Evolutionary conservation across 257 asterid species (phyloP).

Genomic region (Echium plantagineum): DNA sequence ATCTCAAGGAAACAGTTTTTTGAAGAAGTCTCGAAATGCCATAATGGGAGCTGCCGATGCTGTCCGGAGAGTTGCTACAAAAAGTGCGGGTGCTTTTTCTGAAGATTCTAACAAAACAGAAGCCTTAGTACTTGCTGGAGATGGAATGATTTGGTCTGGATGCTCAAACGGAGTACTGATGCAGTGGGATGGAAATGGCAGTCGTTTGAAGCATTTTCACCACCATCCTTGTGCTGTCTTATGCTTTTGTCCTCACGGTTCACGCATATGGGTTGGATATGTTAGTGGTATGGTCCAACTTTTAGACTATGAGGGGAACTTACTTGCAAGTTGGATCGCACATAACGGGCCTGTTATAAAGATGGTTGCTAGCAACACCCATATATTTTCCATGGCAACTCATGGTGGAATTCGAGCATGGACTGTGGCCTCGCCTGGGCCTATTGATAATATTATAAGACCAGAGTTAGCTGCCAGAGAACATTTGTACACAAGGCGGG

Average conservation of each 20-base stretch:
- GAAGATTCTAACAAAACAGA: conserved; percentile 64
- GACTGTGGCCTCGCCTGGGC: conserved; percentile 67
- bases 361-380: conserved; percentile 46
- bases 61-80: conserved; percentile 61
- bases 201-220: conserved; percentile 45
- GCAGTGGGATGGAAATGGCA: conserved; percentile 86
- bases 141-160: conserved; percentile 74
- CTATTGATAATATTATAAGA: conserved; percentile 42
- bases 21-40: conserved; percentile 72
- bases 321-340: conserved; percentile 52
- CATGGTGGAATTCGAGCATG: conserved; percentile 87
- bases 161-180: conserved; percentile 57
- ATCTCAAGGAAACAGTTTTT: conserved; percentile 43
- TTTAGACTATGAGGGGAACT: conserved; percentile 62
- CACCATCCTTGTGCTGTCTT: conserved; percentile 62
- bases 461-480: conserved; percentile 36
- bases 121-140: conserved; percentile 47
- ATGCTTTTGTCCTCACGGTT: conserved; percentile 51
- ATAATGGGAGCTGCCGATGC: conserved; percentile 82
- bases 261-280: conserved; percentile 65
- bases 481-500: conserved; percentile 29
- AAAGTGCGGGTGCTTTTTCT: conserved; percentile 46
- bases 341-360: conserved; percentile 60
- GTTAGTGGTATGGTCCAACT: conserved; percentile 66
- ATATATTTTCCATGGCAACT: conserved; percentile 55